These are phyloP conservation scores for Acidiella bohemica DNA, from an alignment of 495 filamentous ascomycete genomes.

Conservation along the genomic window DNA sequence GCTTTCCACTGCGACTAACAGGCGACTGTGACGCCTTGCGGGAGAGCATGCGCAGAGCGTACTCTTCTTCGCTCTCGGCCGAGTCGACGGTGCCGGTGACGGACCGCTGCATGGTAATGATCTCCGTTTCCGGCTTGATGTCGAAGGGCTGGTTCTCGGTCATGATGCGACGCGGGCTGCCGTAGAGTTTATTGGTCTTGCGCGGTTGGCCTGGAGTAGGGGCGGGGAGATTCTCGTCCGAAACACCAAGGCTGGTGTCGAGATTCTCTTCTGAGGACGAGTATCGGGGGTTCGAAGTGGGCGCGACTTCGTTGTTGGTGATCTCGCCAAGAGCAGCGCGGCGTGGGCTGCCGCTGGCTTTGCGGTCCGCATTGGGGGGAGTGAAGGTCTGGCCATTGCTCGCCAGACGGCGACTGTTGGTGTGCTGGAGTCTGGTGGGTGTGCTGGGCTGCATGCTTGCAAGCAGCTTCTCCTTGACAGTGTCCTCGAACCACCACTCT, in stretches of 20 bases:
- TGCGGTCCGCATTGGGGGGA: conserved; percentile 40
- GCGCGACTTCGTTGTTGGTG: conserved; percentile 50
- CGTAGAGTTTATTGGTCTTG: conserved; percentile 58
- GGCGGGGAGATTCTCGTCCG: conserved; percentile 66
- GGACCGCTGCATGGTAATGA: conserved; percentile 37
- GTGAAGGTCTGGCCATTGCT: conserved; percentile 59
- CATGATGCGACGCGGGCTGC: conserved; percentile 25
- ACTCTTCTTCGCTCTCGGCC: conserved; percentile 67
- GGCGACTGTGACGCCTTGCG: conserved; percentile 15
- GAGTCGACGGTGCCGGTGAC: conserved; percentile 33
- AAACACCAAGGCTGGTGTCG: conserved; percentile 31
- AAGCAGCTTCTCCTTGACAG: conserved; percentile 47
- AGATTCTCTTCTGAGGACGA: conserved; percentile 39
- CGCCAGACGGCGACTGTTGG: conserved; percentile 36
- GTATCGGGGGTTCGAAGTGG: conserved; percentile 10
- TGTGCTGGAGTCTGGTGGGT: conserved; percentile 53
- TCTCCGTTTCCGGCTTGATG: conserved; percentile 31
- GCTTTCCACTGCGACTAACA: conserved; percentile 28
- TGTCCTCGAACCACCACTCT: conserved; percentile 95
- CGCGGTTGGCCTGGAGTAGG: conserved; percentile 93
- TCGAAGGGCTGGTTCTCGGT: conserved; percentile 30
- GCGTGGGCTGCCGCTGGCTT: conserved; percentile 40
- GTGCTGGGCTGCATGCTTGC: conserved; percentile 54
- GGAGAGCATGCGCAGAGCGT: conserved; percentile 44
- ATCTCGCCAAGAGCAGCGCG: conserved; percentile 82